Conservation (phyloP, 768 basidiomycete genomes). For the Leucocoprinus leucothites region DNA sequence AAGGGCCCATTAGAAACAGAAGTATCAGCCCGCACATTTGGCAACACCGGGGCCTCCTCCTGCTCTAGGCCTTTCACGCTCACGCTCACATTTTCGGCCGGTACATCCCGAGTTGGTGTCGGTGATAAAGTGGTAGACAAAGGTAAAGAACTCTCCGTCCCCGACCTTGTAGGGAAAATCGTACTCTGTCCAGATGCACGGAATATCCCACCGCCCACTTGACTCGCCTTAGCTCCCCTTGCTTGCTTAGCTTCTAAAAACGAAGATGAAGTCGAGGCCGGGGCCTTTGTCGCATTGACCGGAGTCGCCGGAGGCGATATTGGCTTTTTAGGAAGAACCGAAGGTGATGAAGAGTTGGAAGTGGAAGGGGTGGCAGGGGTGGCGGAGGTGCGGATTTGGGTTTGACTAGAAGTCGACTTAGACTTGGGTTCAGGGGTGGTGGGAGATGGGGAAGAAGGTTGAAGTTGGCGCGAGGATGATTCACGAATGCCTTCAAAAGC, state of each 20-base stretch:
- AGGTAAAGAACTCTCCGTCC: neutral
- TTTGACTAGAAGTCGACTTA: neutral
- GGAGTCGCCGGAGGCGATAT: conserved; percentile 4
- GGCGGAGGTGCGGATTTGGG: neutral
- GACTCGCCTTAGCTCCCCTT: conserved; percentile 44
- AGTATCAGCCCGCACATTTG: no score
- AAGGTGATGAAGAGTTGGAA: conserved; percentile 1
- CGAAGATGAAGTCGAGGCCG: conserved; percentile 20
- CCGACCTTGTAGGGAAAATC: conserved; percentile 40
- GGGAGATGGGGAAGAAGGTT: conserved; percentile 9
- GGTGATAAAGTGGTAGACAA: neutral
- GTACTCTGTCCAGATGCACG: conserved; percentile 58
- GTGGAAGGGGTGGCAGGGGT: conserved; percentile 1
- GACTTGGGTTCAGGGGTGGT: conserved; percentile 2
- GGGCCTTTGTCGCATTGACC: neutral
- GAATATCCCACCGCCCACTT: conserved; percentile 73
- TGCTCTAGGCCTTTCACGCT: no score
- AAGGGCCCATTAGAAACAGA: no score
- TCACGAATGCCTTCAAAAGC: conserved; percentile 16
- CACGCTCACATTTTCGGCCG: neutral
- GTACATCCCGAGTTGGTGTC: no score
- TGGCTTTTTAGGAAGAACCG: conserved; percentile 13
- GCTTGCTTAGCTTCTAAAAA: conserved; percentile 60
- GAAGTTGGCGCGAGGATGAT: conserved; percentile 24
- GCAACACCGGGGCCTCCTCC: no score